These are phyloP conservation scores for Paxillus involutus DNA, from an alignment of 768 basidiomycete genomes.

Conservation along the genomic window DNA sequence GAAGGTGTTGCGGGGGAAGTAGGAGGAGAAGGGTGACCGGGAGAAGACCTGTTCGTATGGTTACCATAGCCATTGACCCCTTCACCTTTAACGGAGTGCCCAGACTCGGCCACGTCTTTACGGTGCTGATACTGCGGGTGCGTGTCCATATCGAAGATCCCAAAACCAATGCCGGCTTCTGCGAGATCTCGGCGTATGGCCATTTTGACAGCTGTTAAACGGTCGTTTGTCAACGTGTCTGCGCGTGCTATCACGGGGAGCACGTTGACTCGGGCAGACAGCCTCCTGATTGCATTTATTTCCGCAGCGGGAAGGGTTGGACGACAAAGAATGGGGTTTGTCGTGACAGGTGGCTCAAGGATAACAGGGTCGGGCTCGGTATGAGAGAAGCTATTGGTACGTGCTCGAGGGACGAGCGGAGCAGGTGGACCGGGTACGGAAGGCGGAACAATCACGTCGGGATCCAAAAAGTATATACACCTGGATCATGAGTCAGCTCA, in stretches of 20 bases:
- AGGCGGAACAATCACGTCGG: conserved; percentile 75
- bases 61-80: conserved; percentile 50
- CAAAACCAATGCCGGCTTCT: conserved; percentile 84
- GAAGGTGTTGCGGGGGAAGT: conserved; percentile 63
- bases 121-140: conserved; percentile 46
- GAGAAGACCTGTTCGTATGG: conserved; percentile 51
- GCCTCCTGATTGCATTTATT: conserved; percentile 73
- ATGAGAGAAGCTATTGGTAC: conserved; percentile 70
- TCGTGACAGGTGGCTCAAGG: conserved; percentile 75
- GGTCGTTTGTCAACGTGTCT: conserved; percentile 79
- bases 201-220: conserved; percentile 74
- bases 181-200: conserved; percentile 81
- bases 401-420: conserved; percentile 66
- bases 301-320: conserved; percentile 69
- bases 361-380: conserved; percentile 75
- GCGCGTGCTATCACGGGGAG: conserved; percentile 84
- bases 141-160: conserved; percentile 80
- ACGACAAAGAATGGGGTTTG: conserved; percentile 65
- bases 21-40: conserved; percentile 59
- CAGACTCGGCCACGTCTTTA: conserved; percentile 44
- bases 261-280: conserved; percentile 83
- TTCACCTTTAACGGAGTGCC: conserved; percentile 48
- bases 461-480: conserved; percentile 87
- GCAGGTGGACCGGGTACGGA: conserved; percentile 64
- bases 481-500: conserved; percentile 38